Conservation (phyloP, 495 filamentous ascomycete genomes). For the Sabuloglossum arenarium region DNA sequence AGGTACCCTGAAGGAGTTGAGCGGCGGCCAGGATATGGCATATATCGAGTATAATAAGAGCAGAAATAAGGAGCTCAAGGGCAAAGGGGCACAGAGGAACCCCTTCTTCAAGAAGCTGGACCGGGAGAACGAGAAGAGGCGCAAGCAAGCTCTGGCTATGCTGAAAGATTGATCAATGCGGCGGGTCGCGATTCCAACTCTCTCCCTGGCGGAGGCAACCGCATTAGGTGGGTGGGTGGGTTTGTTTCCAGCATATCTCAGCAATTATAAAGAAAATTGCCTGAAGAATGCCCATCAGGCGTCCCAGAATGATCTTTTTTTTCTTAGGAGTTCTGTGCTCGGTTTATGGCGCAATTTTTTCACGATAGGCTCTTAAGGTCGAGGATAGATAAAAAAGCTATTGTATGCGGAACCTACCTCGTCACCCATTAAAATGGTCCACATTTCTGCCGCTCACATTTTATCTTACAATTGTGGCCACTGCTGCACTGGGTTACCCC, state of each 20-base stretch:
- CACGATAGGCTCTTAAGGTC: not conserved
- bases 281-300: too few relatives aligned
- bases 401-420: too few relatives aligned
- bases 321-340: not conserved
- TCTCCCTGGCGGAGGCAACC: not conserved
- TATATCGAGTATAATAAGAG: constrained; percentile 75
- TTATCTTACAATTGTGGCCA: too few relatives aligned
- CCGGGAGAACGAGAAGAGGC: constrained; percentile 43
- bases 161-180: not conserved
- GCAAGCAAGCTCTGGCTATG: not conserved
- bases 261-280: too few relatives aligned
- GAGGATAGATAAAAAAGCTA: not conserved
- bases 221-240: not conserved
- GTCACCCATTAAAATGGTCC: too few relatives aligned
- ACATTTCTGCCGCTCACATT: too few relatives aligned
- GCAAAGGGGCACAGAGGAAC: constrained; percentile 33
- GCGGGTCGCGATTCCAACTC: not conserved
- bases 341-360: not conserved
- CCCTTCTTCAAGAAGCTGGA: constrained; percentile 65
- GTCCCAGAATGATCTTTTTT: not conserved
- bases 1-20: constrained; percentile 64
- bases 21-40: constrained; percentile 87
- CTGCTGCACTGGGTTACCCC: too few relatives aligned
- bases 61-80: constrained; percentile 63
- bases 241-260: too few relatives aligned